phyloP scores from a whole-genome alignment of 2,329 filamentous ascomycete genomes.

The Amesomyces nigricolor region DNA sequence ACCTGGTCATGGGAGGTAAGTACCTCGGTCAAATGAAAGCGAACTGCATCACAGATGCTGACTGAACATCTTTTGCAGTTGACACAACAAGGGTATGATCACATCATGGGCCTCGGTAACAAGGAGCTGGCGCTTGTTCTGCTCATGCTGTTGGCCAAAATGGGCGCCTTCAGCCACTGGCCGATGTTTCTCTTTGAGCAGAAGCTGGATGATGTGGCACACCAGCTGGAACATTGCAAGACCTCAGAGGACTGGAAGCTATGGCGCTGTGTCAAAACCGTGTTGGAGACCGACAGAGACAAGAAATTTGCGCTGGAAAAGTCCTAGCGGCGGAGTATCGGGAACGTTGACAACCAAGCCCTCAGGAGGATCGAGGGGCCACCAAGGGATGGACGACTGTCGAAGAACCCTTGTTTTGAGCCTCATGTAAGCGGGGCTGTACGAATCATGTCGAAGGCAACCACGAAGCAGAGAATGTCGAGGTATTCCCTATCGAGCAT shows the following conservation, averaged over 20 bases:
- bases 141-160: constrained; percentile 3
- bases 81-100: constrained; percentile 14
- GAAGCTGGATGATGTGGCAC: neutral
- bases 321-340: neutral
- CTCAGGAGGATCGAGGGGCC: too few species aligned
- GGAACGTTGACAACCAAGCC: too few species aligned
- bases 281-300: neutral
- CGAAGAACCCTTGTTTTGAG: neutral
- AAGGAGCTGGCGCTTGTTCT: constrained; percentile 2
- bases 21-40: neutral
- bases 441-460: neutral
- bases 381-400: too few species aligned
- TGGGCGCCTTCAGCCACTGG: constrained; percentile 21
- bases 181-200: constrained; percentile 9
- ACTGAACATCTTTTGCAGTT: constrained; percentile 5
- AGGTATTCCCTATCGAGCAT: constrained; percentile 19
- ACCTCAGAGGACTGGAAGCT: neutral
- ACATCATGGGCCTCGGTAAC: constrained; percentile 11
- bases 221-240: neutral
- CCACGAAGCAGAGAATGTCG: constrained; percentile 13
- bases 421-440: neutral
- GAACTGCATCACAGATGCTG: neutral
- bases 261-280: neutral
- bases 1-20: constrained; percentile 32
- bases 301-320: neutral